Evolutionary conservation across 306 rosid genomes (phyloP).

Genomic region (Gleditsia sinensis): DNA sequence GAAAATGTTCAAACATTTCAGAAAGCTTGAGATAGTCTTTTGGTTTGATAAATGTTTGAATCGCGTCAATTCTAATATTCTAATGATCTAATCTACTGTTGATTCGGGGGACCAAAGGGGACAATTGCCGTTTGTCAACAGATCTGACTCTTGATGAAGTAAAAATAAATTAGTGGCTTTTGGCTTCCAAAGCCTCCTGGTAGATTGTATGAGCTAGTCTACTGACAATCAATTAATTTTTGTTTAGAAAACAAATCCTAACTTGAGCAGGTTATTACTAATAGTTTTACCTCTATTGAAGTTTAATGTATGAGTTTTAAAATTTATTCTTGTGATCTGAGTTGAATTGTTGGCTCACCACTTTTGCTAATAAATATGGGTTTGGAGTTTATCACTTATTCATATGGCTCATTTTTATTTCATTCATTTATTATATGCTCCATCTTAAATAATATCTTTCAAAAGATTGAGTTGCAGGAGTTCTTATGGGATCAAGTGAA

Average conservation of each 20-base stretch:
- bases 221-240: background rate
- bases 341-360: background rate
- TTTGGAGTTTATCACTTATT: background rate
- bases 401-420: background rate
- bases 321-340: slow-evolving; percentile 7
- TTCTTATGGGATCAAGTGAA: slow-evolving; percentile 10
- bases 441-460: background rate
- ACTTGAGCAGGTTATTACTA: background rate
- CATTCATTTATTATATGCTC: background rate
- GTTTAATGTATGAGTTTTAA: background rate
- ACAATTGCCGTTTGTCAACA: background rate
- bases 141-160: background rate
- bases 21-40: background rate
- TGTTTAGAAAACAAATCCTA: background rate
- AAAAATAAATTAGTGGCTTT: background rate
- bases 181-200: background rate
- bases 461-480: slow-evolving; percentile 11
- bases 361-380: background rate
- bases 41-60: background rate
- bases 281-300: background rate
- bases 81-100: no score
- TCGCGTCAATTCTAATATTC: background rate
- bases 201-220: background rate
- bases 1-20: background rate
- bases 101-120: background rate